Conservation (phyloP, 225 moss, liverwort and hornwort species). For the Ulota crispa region DNA sequence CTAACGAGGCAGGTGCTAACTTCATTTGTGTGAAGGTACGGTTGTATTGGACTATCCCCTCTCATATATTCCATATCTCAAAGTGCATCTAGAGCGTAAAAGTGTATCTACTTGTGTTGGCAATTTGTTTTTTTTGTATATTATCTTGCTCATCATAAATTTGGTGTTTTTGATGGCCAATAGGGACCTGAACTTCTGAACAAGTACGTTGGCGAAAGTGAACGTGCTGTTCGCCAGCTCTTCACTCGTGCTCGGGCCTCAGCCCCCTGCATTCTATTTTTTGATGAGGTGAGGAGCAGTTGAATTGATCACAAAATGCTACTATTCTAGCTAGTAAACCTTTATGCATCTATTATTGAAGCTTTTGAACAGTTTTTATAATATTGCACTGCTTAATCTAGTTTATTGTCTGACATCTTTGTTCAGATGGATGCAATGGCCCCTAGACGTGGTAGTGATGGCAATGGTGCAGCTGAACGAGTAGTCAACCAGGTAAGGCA, state of each 20-base stretch:
- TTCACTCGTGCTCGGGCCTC: slow-evolving; percentile 93
- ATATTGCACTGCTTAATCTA: background rate
- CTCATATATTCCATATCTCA: background rate
- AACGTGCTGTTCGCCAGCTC: slow-evolving; percentile 94
- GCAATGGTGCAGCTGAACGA: slow-evolving; percentile 96
- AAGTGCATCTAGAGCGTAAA: background rate
- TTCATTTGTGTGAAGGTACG: slow-evolving; percentile 93
- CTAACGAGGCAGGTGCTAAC: slow-evolving; percentile 95
- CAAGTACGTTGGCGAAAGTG: slow-evolving; percentile 97
- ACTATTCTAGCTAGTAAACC: background rate
- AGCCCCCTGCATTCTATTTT: slow-evolving; percentile 92
- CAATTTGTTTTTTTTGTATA: background rate
- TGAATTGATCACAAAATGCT: background rate
- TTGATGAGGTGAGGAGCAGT: slow-evolving; percentile 75
- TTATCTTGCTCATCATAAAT: background rate
- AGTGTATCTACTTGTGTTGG: background rate
- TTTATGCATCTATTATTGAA: slow-evolving; percentile 1
- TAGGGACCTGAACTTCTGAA: slow-evolving; percentile 98
- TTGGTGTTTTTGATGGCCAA: slow-evolving; percentile 12
- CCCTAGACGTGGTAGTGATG: slow-evolving; percentile 95
- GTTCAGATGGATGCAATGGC: slow-evolving; percentile 99
- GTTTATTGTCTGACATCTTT: slow-evolving; percentile 18
- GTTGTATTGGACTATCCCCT: slow-evolving; percentile 5
- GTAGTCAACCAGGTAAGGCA: slow-evolving; percentile 90
- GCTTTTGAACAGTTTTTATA: background rate